Base-by-base conservation (phyloP, 495 filamentous ascomycete genomes). In the Apiosordaria backusii region DNA sequence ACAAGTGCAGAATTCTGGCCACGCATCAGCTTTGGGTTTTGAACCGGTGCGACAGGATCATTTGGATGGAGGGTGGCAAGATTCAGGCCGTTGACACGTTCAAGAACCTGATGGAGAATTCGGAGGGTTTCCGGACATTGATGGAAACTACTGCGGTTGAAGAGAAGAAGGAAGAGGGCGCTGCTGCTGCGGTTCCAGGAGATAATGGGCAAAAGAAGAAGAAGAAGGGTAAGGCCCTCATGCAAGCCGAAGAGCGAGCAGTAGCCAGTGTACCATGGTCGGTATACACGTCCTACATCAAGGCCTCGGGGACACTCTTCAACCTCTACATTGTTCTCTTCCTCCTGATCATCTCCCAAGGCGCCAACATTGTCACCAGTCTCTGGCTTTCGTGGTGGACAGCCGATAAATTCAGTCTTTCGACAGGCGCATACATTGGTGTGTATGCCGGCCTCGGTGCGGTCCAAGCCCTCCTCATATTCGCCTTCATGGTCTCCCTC, bases 361-460 rank as follows among this genome's bases (percentile, higher is more conserved):
- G 87, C 19, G 85, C 88, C 62, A 97, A 95, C 72, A 93, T 99
- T 62, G 84, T 85, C 67, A 96, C 92, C 13, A 92, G 87, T 67
- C 77, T 99, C 61, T 99, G 94, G 94, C 86, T 98, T 13, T 92
- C 92, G 1, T 98, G 86, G 76, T 98, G 94, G 94, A 94, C 92
- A 0, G 86, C 86, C 6, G 76, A 91, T 73, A 90, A 90, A 68
- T 92, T 86, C 68, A 78, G 82, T 10, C 89, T 87, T 68, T 80
- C 81, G 0, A 86, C 78, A 21, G 90, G 89, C 0, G 74, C 82
- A 50, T 97, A 97, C 66, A 97, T 97, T 69, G 93, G 92, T 15
- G 85, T 91, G 29, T 99, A 97, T 70, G 91, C 90, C 15, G 90
- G 80, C 0, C 84, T 98, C 2, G 93, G 89, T 50, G 85, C 84